These are phyloP conservation scores for Populus tomentosa DNA, from an alignment of 441 rosid genomes.

Conservation along the genomic window DNA sequence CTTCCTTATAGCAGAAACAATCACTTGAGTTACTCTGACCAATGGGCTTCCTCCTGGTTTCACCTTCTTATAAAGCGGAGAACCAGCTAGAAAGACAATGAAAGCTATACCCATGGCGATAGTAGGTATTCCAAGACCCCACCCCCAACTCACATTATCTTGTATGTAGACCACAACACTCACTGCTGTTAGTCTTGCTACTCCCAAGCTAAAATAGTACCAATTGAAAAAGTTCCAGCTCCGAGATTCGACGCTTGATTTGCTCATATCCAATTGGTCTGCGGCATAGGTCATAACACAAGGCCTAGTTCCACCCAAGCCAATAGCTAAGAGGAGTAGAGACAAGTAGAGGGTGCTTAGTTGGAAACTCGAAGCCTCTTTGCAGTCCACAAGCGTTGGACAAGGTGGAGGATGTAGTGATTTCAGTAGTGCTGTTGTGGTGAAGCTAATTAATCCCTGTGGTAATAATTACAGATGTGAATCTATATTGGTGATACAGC, in stretches of 20 bases:
- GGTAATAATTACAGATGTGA: neutral
- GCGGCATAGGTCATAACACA: slow-evolving; percentile 64
- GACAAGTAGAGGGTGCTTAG: slow-evolving; percentile 48
- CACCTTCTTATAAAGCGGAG: slow-evolving; percentile 37
- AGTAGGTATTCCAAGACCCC: slow-evolving; percentile 66
- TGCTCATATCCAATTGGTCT: slow-evolving; percentile 51
- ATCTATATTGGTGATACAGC: too few species aligned
- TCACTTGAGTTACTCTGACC: slow-evolving; percentile 45
- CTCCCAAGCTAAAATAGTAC: slow-evolving; percentile 57
- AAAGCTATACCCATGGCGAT: slow-evolving; percentile 47
- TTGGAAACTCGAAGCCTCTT: slow-evolving; percentile 41
- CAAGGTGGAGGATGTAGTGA: slow-evolving; percentile 46
- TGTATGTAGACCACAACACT: slow-evolving; percentile 58
- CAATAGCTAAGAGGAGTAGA: slow-evolving; percentile 50
- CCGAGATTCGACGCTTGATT: slow-evolving; percentile 24
- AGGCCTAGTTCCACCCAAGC: slow-evolving; percentile 60
- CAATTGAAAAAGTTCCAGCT: slow-evolving; percentile 65
- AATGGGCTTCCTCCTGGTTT: slow-evolving; percentile 64
- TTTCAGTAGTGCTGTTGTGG: slow-evolving; percentile 41
- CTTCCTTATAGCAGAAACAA: slow-evolving; percentile 51
- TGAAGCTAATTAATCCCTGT: slow-evolving; percentile 51
- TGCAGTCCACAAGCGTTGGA: slow-evolving; percentile 43
- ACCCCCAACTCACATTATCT: slow-evolving; percentile 62
- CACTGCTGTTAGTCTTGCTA: slow-evolving; percentile 45
- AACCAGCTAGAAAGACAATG: slow-evolving; percentile 35